Base-by-base conservation (phyloP, 176 grass and related monocot genomes). In the Lolium rigidum region DNA sequence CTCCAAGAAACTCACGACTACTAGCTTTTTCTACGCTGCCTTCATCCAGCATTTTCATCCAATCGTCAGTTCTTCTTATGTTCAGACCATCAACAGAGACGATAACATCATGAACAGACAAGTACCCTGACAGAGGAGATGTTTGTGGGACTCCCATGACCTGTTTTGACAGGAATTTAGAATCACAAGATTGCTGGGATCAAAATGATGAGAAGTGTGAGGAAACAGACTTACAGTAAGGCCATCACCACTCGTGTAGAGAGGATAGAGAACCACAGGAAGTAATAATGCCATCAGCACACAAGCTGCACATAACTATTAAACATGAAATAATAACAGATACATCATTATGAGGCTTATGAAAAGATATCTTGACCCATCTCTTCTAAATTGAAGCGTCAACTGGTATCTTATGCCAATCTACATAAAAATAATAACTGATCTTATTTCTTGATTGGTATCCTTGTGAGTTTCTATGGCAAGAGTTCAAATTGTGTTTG, bases 271-370 rank as follows among this genome's bases (percentile, higher is more conserved):
- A 41, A 88, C 61, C 70, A 90, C 43, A 60, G 97, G 94, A 88
- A 98, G 94, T 71, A 83, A 91, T 61, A 92, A 57, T 77, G 83
- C 52, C 74, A 84, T 77, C 46, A 98, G 75, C 41, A 69, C 10
- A 87, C 97, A 98, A 70, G 86, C 90, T 91, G 88, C 88, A 92
- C 88, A 98, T 52, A 98, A 80, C 94, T 98, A 91, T 70, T 82
- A 87, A 88, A 69, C 49, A 86, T 74, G 79, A 85, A 87, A 87
- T 85, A 70, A 89, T 31, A 66, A 82, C 65, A 82, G 68, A 65
- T 75, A 79, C 18, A 84, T 63, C 15, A 83, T 50, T 73, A 83
- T 54, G 26, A 80, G 52, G 25, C 20, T 68, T 35, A 75, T 22
- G 16, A 85, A 69, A 85, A 78, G 46, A 39, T 60, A 67, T 67